phyloP scores from a whole-genome alignment of 805 yeast species.

The Zygotorulaspora chibaensis region DNA sequence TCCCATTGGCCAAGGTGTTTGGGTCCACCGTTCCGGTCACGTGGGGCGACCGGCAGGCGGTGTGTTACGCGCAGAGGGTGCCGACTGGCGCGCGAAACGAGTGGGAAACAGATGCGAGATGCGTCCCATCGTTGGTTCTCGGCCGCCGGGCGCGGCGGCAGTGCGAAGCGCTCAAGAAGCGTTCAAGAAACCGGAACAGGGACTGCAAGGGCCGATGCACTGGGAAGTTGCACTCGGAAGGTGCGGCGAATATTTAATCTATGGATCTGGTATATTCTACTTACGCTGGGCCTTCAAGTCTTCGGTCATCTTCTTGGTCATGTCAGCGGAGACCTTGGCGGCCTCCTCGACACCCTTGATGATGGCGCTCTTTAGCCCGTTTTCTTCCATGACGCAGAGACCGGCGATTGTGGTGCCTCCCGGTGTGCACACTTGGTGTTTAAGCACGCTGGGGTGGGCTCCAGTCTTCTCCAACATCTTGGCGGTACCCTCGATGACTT shows the following conservation, averaged over 20 bases:
- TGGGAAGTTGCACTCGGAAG: too few relatives aligned
- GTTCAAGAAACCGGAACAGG: too few relatives aligned
- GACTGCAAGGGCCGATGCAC: too few relatives aligned
- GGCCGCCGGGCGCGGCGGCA: too few relatives aligned
- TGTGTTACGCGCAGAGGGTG: too few relatives aligned
- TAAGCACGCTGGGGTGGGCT: slow-evolving; percentile 82
- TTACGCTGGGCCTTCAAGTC: slow-evolving; percentile 12
- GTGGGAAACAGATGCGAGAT: background rate
- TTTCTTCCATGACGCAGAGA: slow-evolving; percentile 84
- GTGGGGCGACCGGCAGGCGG: too few relatives aligned
- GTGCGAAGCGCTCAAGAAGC: too few relatives aligned
- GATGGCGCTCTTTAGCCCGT: slow-evolving; percentile 81
- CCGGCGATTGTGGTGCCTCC: slow-evolving; percentile 99
- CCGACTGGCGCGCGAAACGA: background rate
- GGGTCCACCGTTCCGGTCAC: background rate
- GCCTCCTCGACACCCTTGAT: slow-evolving; percentile 89
- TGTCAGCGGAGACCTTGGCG: slow-evolving; percentile 64
- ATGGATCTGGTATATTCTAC: background rate
- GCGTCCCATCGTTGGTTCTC: background rate
- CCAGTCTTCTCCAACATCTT: slow-evolving; percentile 81
- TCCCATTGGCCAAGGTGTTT: background rate
- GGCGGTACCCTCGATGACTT: slow-evolving; percentile 91
- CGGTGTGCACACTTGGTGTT: slow-evolving; percentile 89
- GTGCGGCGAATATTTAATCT: background rate
- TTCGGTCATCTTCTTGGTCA: slow-evolving; percentile 44